Percentiles rank a stretch among this genome's conserved stretches.
Conservation (phyloP, 139 green algal genomes). For the Chlamydomonas sp. region DNA sequence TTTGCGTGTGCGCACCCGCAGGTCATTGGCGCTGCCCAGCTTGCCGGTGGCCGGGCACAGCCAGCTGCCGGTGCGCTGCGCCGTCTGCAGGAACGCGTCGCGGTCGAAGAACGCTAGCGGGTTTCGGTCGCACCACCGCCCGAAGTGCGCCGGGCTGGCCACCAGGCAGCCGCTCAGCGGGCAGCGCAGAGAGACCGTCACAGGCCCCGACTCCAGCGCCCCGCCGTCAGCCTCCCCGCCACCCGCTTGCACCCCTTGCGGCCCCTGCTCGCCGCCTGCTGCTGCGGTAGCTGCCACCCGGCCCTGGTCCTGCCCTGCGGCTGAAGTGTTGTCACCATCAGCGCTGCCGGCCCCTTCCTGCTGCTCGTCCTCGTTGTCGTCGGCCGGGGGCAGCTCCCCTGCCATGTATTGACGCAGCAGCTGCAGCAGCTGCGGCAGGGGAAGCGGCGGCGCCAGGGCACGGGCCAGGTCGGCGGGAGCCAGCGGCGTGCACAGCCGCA, state of each 20-base stretch:
- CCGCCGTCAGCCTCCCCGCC: not conserved
- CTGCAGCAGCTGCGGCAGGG: not conserved
- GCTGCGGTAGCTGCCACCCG: too few species aligned
- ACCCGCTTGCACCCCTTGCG: not conserved
- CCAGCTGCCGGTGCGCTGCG: not conserved
- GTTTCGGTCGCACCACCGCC: not conserved
- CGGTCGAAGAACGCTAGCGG: slow-evolving; percentile 32
- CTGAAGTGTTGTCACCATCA: not conserved
- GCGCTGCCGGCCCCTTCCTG: not conserved
- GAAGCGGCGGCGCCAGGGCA: slow-evolving; percentile 29
- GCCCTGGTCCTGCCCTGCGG: too few species aligned
- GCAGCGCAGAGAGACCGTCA: slow-evolving; percentile 21
- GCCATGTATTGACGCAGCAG: not conserved
- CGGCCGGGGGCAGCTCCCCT: not conserved
- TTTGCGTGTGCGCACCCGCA: slow-evolving; percentile 2
- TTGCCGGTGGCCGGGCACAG: slow-evolving; percentile 14
- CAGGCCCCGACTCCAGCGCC: too few species aligned
- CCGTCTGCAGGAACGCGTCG: not conserved
- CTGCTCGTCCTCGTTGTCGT: not conserved
- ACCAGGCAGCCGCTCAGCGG: slow-evolving; percentile 30
- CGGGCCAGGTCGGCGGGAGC: not conserved
- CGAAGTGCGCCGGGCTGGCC: slow-evolving; percentile 18
- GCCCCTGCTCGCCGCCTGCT: not conserved
- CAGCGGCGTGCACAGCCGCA: slow-evolving; percentile 14
- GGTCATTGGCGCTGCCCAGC: not conserved